These are phyloP conservation scores for Phylloporus rhodoxanthus DNA, from an alignment of 768 basidiomycete genomes.

Conservation along the genomic window DNA sequence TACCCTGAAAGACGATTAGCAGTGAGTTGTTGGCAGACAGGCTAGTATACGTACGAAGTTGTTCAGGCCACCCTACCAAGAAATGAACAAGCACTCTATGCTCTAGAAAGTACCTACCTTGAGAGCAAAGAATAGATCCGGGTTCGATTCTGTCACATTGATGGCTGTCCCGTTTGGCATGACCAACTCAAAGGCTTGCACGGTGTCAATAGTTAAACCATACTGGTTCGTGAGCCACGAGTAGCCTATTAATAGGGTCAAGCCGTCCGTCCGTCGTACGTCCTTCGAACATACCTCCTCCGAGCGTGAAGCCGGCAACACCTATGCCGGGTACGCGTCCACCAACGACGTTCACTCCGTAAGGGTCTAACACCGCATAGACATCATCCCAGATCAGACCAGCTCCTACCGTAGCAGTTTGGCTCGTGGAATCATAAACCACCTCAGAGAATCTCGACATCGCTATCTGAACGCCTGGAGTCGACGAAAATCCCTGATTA, in stretches of 20 bases:
- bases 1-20: conserved; percentile 33
- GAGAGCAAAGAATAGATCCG: conserved; percentile 38
- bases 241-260: conserved; percentile 35
- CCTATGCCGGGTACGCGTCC: conserved; percentile 49
- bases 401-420: conserved; percentile 36
- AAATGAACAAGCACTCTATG: neutral
- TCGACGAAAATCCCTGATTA: conserved; percentile 53
- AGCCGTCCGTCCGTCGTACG: neutral
- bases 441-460: conserved; percentile 51
- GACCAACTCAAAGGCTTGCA: conserved; percentile 50
- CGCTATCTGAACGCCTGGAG: conserved; percentile 49
- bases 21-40: neutral
- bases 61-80: conserved; percentile 48
- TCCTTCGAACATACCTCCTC: conserved; percentile 37
- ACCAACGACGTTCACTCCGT: conserved; percentile 49
- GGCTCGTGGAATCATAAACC: conserved; percentile 32
- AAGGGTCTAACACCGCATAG: too few species aligned
- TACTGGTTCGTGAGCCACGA: conserved; percentile 57
- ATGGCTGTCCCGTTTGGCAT: conserved; percentile 38
- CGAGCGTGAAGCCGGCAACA: conserved; percentile 49
- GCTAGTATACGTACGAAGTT: conserved; percentile 41
- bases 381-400: conserved; percentile 58
- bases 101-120: conserved; percentile 25
- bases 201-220: conserved; percentile 51
- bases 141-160: conserved; percentile 28